Evolutionary conservation across 805 yeast genomes (phyloP), one percentile per base, ranked within the genome.

Genomic region (Kazachstania bromeliacearum): DNA sequence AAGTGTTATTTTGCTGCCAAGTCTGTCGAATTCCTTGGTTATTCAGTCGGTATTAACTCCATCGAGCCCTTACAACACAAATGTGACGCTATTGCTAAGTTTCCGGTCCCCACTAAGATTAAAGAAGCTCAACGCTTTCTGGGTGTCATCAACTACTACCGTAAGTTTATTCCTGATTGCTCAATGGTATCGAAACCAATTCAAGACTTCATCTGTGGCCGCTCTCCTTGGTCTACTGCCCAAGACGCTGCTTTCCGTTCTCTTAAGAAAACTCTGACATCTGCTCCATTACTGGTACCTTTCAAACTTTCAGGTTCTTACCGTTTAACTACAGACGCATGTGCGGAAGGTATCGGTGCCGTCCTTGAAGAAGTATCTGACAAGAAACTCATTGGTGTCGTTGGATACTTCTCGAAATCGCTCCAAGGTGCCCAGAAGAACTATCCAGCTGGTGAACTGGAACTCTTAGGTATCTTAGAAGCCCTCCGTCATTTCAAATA

Each of bases 371-470:
- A 43, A 24, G 15, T 39, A 1, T 24, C 32, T 8, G 31, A 36
- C 12, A 22, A 35, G 3, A 40, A 34, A 34, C 38, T 29, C 29
- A 12, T 38, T 7, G 43, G 40, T 15, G 42, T 35, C n/a, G 45
- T 43, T 14, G 34, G 41, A 12, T 46, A 44, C 17, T 42, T 43
- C 15, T 32, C 34, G 5, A 34, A 37, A 6, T n/a, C n/a, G n/a
- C n/a, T n/a, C n/a, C n/a, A 28, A 37, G 46, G 24, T 79, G 79
- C 12, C 8, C 43, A 46, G 28, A 34, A 31, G 18, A 33, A 41
- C 21, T 39, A 41, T 18, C 43, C 29, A 2, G 36, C 41, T 3
- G 43, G 47, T 6, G 46, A 46, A 30, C 24, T 42, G 8, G 47
- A 40, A 34, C 22, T 45, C 4, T 17, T 46, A 3, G 44, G 32